These are phyloP conservation scores for Citrus inodora DNA, from an alignment of 345 rosid genomes.

Conservation along the genomic window DNA sequence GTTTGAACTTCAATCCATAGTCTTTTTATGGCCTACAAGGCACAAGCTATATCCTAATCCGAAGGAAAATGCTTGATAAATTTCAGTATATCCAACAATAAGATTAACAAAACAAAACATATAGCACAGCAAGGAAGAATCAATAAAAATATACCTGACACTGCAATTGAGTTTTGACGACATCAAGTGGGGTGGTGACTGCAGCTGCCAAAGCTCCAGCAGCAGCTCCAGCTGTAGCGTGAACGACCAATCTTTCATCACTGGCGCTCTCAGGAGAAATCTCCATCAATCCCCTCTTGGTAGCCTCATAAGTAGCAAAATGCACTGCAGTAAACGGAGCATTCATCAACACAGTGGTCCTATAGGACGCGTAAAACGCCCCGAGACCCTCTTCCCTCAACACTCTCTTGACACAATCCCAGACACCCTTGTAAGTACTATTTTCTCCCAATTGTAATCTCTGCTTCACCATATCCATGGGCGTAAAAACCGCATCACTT, in stretches of 20 bases:
- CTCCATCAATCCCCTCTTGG: constrained; percentile 67
- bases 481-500: constrained; percentile 93
- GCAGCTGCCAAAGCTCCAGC: constrained; percentile 82
- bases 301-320: constrained; percentile 89
- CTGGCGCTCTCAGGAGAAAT: constrained; percentile 60
- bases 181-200: constrained; percentile 70
- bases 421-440: constrained; percentile 64
- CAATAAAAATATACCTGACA: constrained; percentile 66
- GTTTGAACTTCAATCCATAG: neutral
- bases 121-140: no score
- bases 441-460: constrained; percentile 70
- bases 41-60: neutral
- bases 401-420: constrained; percentile 76
- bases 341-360: constrained; percentile 94
- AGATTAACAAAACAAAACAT: neutral
- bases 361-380: constrained; percentile 90
- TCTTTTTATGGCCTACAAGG: neutral
- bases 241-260: constrained; percentile 71
- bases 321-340: constrained; percentile 96
- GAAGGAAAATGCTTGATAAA: neutral
- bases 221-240: constrained; percentile 97
- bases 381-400: constrained; percentile 74
- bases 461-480: constrained; percentile 99
- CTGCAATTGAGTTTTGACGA: constrained; percentile 85
- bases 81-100: neutral